Evolutionary conservation across 805 yeast species (phyloP).

Genomic region (Sugiyamaella valdiviana): DNA sequence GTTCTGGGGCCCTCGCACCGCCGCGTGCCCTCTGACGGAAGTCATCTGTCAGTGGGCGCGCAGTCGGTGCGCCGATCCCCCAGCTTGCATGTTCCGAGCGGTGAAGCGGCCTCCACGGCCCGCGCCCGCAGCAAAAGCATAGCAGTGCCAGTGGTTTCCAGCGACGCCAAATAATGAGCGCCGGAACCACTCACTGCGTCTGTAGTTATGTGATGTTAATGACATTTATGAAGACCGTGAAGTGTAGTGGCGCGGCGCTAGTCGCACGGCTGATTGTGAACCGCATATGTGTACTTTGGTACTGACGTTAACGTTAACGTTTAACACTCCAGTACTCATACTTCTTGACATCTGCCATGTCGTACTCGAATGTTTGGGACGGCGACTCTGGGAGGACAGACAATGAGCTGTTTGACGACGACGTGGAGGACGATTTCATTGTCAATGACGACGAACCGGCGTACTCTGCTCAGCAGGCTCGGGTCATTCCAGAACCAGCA

Average conservation of each 20-base stretch:
- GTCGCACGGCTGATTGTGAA: background rate
- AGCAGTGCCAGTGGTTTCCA: background rate
- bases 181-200: no score
- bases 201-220: background rate
- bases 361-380: conserved; percentile 12
- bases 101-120: background rate
- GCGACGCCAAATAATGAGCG: background rate
- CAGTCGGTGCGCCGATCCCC: background rate
- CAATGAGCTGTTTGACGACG: conserved; percentile 16
- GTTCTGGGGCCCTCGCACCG: conserved; percentile 17
- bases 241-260: background rate
- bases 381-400: background rate
- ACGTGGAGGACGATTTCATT: conserved; percentile 20
- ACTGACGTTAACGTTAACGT: no score
- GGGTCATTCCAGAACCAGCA: conserved; percentile 18
- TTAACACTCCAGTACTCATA: no score
- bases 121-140: conserved; percentile 7
- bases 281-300: no score
- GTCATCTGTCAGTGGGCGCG: background rate
- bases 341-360: no score
- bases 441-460: conserved; percentile 22
- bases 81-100: background rate
- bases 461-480: conserved; percentile 3
- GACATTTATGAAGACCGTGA: background rate
- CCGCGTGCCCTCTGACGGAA: conserved; percentile 4